Evolutionary conservation across 2,329 filamentous ascomycete species (phyloP).

Genomic region (Byssothecium circinans): DNA sequence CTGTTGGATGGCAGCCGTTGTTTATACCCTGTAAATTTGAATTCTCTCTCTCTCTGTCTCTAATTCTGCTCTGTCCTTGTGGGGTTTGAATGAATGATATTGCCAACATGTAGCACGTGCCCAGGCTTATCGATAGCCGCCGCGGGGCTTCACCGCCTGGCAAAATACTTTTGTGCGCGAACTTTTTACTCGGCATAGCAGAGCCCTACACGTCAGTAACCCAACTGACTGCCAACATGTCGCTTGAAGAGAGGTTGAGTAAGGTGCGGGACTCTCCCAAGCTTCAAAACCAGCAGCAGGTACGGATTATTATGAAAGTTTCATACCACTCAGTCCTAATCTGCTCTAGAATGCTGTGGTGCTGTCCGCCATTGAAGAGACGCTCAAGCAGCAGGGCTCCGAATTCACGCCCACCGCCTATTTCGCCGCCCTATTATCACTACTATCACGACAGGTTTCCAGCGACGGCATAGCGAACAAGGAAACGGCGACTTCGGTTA

Average conservation of each 20-base stretch:
- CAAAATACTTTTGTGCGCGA: slow-evolving; percentile 22
- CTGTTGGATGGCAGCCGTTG: slow-evolving; percentile 1
- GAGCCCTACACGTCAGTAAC: slow-evolving; percentile 14
- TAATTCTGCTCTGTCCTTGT: too few relatives aligned
- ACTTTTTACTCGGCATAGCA: slow-evolving; percentile 16
- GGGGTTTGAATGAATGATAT: not conserved
- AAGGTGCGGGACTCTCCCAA: slow-evolving; percentile 93
- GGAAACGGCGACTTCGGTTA: slow-evolving; percentile 79
- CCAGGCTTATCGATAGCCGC: slow-evolving; percentile 15
- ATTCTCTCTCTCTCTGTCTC: not conserved
- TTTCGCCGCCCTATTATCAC: slow-evolving; percentile 89
- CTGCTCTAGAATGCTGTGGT: slow-evolving; percentile 73
- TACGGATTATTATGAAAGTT: slow-evolving; percentile 47
- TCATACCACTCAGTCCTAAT: slow-evolving; percentile 1
- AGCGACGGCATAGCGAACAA: slow-evolving; percentile 70
- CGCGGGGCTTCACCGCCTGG: slow-evolving; percentile 13
- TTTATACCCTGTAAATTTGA: slow-evolving; percentile 11
- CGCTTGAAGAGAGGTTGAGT: slow-evolving; percentile 87
- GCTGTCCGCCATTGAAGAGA: slow-evolving; percentile 88
- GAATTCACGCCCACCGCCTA: slow-evolving; percentile 85
- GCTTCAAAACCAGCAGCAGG: slow-evolving; percentile 92
- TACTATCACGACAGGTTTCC: slow-evolving; percentile 76
- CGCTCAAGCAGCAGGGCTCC: slow-evolving; percentile 83
- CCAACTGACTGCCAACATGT: slow-evolving; percentile 44
- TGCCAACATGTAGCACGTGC: slow-evolving; percentile 1